Evolutionary conservation across 2,329 filamentous ascomycete genomes (phyloP), one percentile per base, ranked within the genome.

Genomic region (Aspergillus terreus): DNA sequence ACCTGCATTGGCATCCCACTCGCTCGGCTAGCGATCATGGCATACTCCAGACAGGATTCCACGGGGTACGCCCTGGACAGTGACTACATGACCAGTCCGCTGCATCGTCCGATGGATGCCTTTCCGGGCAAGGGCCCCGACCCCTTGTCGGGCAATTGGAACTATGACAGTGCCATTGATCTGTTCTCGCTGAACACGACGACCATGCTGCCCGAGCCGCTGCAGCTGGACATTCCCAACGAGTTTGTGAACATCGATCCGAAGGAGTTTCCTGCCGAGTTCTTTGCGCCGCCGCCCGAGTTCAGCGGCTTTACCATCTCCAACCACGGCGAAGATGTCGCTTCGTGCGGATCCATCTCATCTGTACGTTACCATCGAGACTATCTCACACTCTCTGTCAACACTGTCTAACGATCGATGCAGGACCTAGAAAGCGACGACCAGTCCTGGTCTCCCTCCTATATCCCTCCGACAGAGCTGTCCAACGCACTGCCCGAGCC

Each of bases 361-460:
- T 63, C 61, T 30, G 58, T 61, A 62, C 42, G 55, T 50, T 4
- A 5, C 35, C 10, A 6, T 11, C 35, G 15, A n/a, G 4, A 38
- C 35, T 17, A 7, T 38, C 35, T 38, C 2, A n/a, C 35, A 11
- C 35, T 35, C 1, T 11, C 35, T 35, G 6, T 11, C 35, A 7
- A n/a, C 14, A 36, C 35, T 17, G 15, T 38, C 35, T 38, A 38
- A n/a, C 35, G 3, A 38, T 7, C 35, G 15, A 2, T n/a, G 27
- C 35, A 67, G 67, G 67, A 69, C 6, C 54, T 63, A 11, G 66
- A 70, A 54, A 70, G 67, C 52, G 67, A 70, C 38, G 67, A 70
- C 49, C 67, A 67, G 43, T 57, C 63, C 4, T 69, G 64, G 65
- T 62, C 58, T 2, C 61, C 64, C 1, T 59, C 58, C 11, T 60